These are phyloP conservation scores for Vanilla planifolia DNA, from an alignment of 106 monocot species.

Conservation along the genomic window DNA sequence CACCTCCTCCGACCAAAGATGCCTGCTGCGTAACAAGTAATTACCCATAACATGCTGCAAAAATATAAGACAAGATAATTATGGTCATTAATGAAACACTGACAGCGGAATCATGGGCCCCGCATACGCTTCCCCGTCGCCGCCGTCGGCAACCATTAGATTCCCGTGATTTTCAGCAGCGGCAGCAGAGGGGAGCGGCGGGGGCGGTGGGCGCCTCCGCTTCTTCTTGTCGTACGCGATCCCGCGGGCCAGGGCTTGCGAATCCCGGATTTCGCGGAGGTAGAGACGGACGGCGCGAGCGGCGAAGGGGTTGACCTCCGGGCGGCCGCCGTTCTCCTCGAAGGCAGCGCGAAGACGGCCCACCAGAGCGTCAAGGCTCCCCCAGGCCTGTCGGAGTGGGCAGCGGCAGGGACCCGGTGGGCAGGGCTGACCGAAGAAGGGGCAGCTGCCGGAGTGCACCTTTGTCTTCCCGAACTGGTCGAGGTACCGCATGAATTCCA, in stretches of 20 bases:
- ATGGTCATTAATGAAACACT: too few species aligned
- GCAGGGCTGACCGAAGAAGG: slow-evolving; percentile 28
- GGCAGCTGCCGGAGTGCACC: slow-evolving; percentile 25
- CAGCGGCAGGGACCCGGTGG: slow-evolving; percentile 31
- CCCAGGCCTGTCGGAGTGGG: slow-evolving; percentile 42
- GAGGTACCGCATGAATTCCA: slow-evolving; percentile 34
- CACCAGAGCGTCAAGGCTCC: slow-evolving; percentile 34
- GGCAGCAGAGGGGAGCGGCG: not conserved
- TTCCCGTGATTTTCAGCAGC: not conserved
- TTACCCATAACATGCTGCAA: too few species aligned
- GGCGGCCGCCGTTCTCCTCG: slow-evolving; percentile 25
- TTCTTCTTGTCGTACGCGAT: slow-evolving; percentile 63
- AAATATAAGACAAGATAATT: too few species aligned
- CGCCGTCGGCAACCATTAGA: too few species aligned
- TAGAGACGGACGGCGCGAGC: slow-evolving; percentile 28
- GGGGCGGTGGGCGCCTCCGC: slow-evolving; percentile 22
- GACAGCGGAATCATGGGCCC: too few species aligned
- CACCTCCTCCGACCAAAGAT: too few species aligned
- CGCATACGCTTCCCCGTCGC: too few species aligned
- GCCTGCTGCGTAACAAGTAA: too few species aligned
- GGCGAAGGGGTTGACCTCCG: slow-evolving; percentile 32
- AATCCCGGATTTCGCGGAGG: slow-evolving; percentile 26
- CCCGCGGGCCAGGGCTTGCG: slow-evolving; percentile 29
- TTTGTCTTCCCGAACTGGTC: slow-evolving; percentile 48
- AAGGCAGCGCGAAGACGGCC: slow-evolving; percentile 35